A percentile compares a stretch with the other conserved stretches of the same genome.
Evolutionary conservation across 2,329 filamentous ascomycete species (phyloP).

Genomic region (Aspergillus calidoustus): DNA sequence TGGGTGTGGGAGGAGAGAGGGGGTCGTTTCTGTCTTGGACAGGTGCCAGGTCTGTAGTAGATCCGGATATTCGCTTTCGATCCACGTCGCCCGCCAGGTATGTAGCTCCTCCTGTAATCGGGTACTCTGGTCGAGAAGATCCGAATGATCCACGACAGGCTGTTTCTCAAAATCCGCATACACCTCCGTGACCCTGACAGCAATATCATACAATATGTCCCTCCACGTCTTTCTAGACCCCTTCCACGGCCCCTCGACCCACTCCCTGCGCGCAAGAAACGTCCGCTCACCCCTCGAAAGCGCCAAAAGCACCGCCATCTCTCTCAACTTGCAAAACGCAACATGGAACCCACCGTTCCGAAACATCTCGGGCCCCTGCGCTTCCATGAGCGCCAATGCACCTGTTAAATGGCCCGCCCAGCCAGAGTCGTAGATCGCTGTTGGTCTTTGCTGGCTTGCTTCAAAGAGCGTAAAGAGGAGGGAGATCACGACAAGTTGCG

Average conservation of each 20-base stretch:
- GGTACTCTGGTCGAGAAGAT: neutral
- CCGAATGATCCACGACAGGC: too few relatives aligned
- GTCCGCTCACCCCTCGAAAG: neutral
- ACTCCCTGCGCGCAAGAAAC: neutral
- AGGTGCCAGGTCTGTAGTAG: neutral
- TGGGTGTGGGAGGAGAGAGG: neutral
- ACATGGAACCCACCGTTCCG: neutral
- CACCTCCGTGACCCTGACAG: neutral
- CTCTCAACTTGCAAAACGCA: neutral
- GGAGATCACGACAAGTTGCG: neutral
- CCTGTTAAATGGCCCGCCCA: neutral
- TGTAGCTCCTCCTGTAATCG: neutral
- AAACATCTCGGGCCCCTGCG: neutral
- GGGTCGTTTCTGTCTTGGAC: neutral
- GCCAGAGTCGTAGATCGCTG: neutral
- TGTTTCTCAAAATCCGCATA: neutral
- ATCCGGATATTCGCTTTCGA: neutral
- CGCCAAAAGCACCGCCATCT: neutral
- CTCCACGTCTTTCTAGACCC: neutral
- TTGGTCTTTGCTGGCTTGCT: neutral
- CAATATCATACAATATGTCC: neutral
- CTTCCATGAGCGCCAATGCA: neutral
- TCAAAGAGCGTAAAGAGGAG: neutral
- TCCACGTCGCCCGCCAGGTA: neutral
- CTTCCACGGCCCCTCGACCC: neutral